Evolutionary conservation across 768 basidiomycete species (phyloP), one percentile per base, ranked within the genome.

Genomic region (Clathrus columnatus): DNA sequence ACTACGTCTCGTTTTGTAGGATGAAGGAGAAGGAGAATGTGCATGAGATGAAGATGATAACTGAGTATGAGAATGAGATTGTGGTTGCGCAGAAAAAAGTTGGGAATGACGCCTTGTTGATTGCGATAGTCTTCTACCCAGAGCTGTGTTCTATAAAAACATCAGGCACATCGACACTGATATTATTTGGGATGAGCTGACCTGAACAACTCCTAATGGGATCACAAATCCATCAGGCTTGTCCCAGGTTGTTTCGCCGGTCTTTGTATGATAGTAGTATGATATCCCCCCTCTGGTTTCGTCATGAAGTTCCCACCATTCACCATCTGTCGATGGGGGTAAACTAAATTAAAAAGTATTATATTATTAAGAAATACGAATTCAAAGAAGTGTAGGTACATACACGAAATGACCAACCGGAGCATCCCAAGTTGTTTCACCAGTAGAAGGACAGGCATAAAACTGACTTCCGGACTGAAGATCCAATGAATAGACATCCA

Each of bases 251-350:
- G 93, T 95, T 62, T 90, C 86, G 1, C 86, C 85, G 1, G 89
- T 85, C 68, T 91, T 85, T 8, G 92, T 96, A 63, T 94, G 92
- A 70, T 95, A 94, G 70, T 92, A 97, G 67, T 97, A 97, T 3
- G 88, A 82, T 54, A 92, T 73, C 27, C 89, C 89, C 45, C 83
- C 86, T 50, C 90, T 78, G 45, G 83, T 80, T 32, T 91, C 87
- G 66, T 97, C 93, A 45, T 75, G 75, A 57, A 96, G 77, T 68
- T 96, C 93, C 93, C 93, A 97, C 92, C 93, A 96, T 67, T 95
- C 91, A 42, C 93, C 92, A 44, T 88, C 82, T 4, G 80, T 76
- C 61, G 76, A 87, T 5, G 90, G 87, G 47, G 93, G 93, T 45
- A 94, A 73, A 48, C 90, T 91, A 62, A 5, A 64, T 50, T 44